Evolutionary conservation across 768 basidiomycete genomes (phyloP).

Genomic region (Phylloporus arenicola): DNA sequence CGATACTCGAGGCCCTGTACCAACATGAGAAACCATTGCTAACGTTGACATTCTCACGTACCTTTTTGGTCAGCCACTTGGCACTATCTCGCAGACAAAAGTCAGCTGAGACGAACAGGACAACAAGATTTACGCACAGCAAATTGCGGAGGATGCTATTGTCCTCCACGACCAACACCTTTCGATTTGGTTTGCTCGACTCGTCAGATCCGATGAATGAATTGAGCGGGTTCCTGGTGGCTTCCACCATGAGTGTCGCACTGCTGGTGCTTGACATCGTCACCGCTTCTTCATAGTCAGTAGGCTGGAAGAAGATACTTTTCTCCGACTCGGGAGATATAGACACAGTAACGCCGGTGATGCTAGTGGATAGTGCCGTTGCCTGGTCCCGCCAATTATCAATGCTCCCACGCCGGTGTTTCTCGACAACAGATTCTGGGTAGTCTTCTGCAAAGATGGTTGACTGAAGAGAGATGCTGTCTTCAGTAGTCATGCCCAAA

Average conservation of each 20-base stretch:
- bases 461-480: slow-evolving; percentile 24
- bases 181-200: slow-evolving; percentile 40
- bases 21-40: slow-evolving; percentile 1
- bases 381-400: slow-evolving; percentile 24
- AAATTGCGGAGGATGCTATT: slow-evolving; percentile 80
- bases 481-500: slow-evolving; percentile 20
- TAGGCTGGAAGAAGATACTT: slow-evolving; percentile 23
- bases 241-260: slow-evolving; percentile 50
- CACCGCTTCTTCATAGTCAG: slow-evolving; percentile 11
- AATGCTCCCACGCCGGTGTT: slow-evolving; percentile 32
- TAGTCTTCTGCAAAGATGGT: slow-evolving; percentile 26
- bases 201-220: slow-evolving; percentile 55
- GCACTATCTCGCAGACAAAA: slow-evolving; percentile 32
- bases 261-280: slow-evolving; percentile 15
- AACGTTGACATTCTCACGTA: slow-evolving; percentile 4
- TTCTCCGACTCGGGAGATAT: slow-evolving; percentile 23
- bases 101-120: slow-evolving; percentile 8
- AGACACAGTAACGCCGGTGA: slow-evolving; percentile 13
- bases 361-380: slow-evolving; percentile 1
- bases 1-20: slow-evolving; percentile 63
- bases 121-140: slow-evolving; percentile 48
- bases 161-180: slow-evolving; percentile 86
- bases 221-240: slow-evolving; percentile 64
- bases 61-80: slow-evolving; percentile 64
- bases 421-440: slow-evolving; percentile 9